Evolutionary conservation across 2,329 filamentous ascomycete genomes (phyloP), one percentile per base, ranked within the genome.

Genomic region (Ascochyta clinopodiicola): DNA sequence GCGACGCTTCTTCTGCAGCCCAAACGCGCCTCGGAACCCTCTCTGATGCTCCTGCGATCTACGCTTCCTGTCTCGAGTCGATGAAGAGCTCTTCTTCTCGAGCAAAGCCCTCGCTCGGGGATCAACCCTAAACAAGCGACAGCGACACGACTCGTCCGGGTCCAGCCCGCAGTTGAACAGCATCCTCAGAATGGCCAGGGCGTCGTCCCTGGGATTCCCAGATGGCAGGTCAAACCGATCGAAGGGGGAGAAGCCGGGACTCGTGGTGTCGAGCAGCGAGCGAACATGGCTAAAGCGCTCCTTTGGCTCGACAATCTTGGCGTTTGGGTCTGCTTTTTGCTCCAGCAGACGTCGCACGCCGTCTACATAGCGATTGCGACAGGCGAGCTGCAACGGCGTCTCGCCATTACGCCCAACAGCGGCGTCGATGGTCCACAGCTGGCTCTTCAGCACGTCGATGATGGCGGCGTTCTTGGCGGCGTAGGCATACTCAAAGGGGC

Each of bases 331-430:
- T 4, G 53, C 53, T 21, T 56, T 56, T 22, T 32, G 31, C 37
- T 56, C 53, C 4, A 56, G 53, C 53, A 56, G 53, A 17, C 53
- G 53, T 19, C 53, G 42, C 10, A 56, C 53, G 32, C 53, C 53
- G 38, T 56, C 53, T 19, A 56, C 53, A 25, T 56, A 56, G 36
- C 53, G 53, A 37, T 38, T 56, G 34, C 53, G 53, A 13, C 53
- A 56, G 2, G 53, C 53, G 9, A 56, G 53, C 17, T 56, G 53
- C 9, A 56, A 17, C 1, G 53, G 53, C 4, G 53, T 56, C 24
- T 56, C 53, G 43, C 53, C 53, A 37, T 56, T 56, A 31, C 47
- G 53, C 5, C 53, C 53, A 2, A 56, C 53, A 9, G 53, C 42
- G 0, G 47, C 47, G 31, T 56, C 53, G 43, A 56, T 47, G 25